Evolutionary conservation across 768 basidiomycete genomes (phyloP).

Genomic region (Mycena sanguinolenta): DNA sequence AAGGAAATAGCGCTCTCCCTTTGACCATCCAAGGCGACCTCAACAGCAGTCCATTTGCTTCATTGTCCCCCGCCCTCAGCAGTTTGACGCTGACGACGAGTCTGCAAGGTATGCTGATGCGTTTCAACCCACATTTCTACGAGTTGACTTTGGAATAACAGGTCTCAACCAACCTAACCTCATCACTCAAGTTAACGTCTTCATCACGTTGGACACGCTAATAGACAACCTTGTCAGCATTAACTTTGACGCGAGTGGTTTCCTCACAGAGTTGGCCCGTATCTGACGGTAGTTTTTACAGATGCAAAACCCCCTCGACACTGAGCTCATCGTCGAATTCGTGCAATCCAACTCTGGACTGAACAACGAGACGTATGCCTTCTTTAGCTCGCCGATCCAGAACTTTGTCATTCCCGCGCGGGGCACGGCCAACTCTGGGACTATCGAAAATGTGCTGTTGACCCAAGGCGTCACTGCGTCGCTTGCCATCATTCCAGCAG

Average conservation of each 20-base stretch:
- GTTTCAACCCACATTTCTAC: not conserved
- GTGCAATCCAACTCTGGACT: constrained; percentile 70
- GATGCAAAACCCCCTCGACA: constrained; percentile 69
- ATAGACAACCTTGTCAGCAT: constrained; percentile 63
- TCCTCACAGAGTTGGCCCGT: not conserved
- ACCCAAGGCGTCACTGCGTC: constrained; percentile 70
- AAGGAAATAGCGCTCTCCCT: constrained; percentile 60
- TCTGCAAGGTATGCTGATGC: constrained; percentile 58
- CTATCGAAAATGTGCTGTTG: constrained; percentile 68
- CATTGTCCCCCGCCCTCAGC: constrained; percentile 67
- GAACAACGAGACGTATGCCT: constrained; percentile 67
- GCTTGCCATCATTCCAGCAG: constrained; percentile 68
- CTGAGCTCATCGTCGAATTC: constrained; percentile 68
- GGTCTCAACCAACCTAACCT: constrained; percentile 68
- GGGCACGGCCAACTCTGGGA: constrained; percentile 72
- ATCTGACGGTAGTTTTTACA: constrained; percentile 39
- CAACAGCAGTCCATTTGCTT: constrained; percentile 71
- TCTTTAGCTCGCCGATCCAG: constrained; percentile 68
- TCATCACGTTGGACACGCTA: constrained; percentile 64
- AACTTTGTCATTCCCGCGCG: constrained; percentile 70
- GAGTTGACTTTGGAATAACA: constrained; percentile 34
- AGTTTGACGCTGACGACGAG: constrained; percentile 64
- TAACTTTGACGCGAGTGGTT: constrained; percentile 66
- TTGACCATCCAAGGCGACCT: constrained; percentile 72
- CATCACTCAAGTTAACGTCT: constrained; percentile 68